Evolutionary conservation across 2,329 filamentous ascomycete species (phyloP).

Genomic region (Simplicillium sp.): DNA sequence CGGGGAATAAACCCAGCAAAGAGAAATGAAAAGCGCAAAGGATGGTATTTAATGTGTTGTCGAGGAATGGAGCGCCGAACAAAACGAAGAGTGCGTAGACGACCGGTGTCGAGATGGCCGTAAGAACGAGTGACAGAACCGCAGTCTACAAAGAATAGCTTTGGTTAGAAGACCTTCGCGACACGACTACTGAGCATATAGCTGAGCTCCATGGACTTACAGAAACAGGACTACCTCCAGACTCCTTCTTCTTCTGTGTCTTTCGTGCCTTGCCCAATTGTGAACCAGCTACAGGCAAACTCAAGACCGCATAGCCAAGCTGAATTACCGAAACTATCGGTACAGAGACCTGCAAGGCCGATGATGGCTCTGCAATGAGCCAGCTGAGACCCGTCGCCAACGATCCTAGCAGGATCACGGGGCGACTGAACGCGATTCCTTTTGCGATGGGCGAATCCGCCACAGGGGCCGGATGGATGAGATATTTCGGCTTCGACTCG

Average conservation of each 20-base stretch:
- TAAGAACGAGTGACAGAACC: slow-evolving; percentile 44
- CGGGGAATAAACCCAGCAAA: slow-evolving; percentile 65
- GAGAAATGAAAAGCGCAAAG: slow-evolving; percentile 76
- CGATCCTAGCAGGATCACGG: slow-evolving; percentile 54
- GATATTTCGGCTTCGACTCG: slow-evolving; percentile 17
- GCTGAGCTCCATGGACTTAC: too few species aligned
- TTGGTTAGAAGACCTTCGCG: slow-evolving; percentile 8
- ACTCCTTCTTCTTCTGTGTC: slow-evolving; percentile 44
- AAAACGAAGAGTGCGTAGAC: slow-evolving; percentile 62
- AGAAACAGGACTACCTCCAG: slow-evolving; percentile 17
- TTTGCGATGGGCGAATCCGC: slow-evolving; percentile 27
- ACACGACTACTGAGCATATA: neutral
- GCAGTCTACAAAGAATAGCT: slow-evolving; percentile 25
- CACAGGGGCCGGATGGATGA: slow-evolving; percentile 26
- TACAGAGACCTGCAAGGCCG: slow-evolving; percentile 51
- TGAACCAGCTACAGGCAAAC: slow-evolving; percentile 52
- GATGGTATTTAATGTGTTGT: slow-evolving; percentile 67
- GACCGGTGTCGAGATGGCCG: slow-evolving; percentile 58
- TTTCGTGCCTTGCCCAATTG: slow-evolving; percentile 40
- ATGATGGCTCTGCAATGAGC: slow-evolving; percentile 61
- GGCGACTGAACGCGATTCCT: slow-evolving; percentile 57
- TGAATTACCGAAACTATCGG: slow-evolving; percentile 57
- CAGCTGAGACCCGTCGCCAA: slow-evolving; percentile 54
- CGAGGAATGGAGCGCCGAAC: slow-evolving; percentile 84
- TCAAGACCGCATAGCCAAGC: slow-evolving; percentile 49